Evolutionary conservation across 805 yeast species (phyloP).

Genomic region (Yarrowia sp.): DNA sequence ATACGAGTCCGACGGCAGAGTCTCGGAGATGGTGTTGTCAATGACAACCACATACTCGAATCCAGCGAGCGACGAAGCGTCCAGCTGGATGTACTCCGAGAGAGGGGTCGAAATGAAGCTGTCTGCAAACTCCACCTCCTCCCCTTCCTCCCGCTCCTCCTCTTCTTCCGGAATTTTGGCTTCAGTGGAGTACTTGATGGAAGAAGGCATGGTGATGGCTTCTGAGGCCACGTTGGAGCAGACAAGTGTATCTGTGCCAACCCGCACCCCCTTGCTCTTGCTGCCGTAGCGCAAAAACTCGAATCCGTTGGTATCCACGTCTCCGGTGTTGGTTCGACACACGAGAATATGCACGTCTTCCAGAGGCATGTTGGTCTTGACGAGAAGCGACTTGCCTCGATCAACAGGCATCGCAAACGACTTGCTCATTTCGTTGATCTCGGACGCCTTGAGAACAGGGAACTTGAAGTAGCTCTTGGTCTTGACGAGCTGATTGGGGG

Average conservation of each 20-base stretch:
- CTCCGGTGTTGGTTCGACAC: not conserved
- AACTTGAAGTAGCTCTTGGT: conserved; percentile 30
- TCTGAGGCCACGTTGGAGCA: conserved; percentile 17
- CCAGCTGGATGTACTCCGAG: conserved; percentile 12
- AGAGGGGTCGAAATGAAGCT: not conserved
- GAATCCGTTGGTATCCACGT: conserved; percentile 16
- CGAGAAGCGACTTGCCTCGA: not conserved
- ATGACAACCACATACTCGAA: conserved; percentile 28
- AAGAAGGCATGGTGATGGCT: conserved; percentile 10
- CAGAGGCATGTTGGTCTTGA: conserved; percentile 24
- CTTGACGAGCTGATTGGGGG: conserved; percentile 37
- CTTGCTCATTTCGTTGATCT: conserved; percentile 27
- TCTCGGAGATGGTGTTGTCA: conserved; percentile 8
- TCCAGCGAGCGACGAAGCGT: not conserved
- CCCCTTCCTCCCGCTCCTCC: not conserved
- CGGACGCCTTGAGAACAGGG: conserved; percentile 23
- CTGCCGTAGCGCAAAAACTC: conserved; percentile 12
- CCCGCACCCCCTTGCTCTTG: conserved; percentile 5
- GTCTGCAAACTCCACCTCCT: not conserved
- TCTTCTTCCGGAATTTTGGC: conserved; percentile 29
- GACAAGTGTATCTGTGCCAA: conserved; percentile 14
- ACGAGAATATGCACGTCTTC: conserved; percentile 13
- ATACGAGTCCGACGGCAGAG: not conserved
- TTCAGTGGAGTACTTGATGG: conserved; percentile 23
- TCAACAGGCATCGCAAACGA: conserved; percentile 30